Base-by-base conservation (phyloP, 1,284 basidiomycete genomes). In the Cryptococcus floricola region DNA sequence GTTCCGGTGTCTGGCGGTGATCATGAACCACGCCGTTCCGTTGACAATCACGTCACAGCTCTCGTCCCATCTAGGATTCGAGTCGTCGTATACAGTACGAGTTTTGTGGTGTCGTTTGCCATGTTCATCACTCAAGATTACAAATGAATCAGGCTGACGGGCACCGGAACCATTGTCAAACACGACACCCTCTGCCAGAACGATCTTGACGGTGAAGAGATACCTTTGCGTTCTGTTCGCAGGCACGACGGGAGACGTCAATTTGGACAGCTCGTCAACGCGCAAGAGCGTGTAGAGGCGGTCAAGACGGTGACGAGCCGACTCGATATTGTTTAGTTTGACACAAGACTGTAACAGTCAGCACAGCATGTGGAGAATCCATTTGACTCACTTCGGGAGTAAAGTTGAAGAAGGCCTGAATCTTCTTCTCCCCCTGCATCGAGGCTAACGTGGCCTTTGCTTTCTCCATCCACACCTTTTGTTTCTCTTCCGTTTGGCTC, bases 301-400 rank as follows among this genome's bases (percentile, higher is more conserved):
- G 74, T 99, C 96, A 53, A 99, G 81, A 52, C 96, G 81, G 56
- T 85, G 85, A 12, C 94, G 84, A 1, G 94, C 93, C 2, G 91
- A 88, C 67, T 96, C 93, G 61, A 98, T 87, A 72, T 98, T 98
- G 80, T 99, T 98, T 48, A 98, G 82, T 78, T 97, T 98, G 68
- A 98, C 91, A 69, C 95, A 98, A 0, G 91, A 93, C 79, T 93
- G 64, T 25, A 18, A 54, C 5, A 7, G 48, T 52, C 28, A 51
- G 31, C 4, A 52, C 13, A 39, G 16, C 14, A 47, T 6, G 14
- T 39, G 16, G 34, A 28, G 23, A 19, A 18, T 19, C 9, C 16
- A 23, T 2, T 27, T 14, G n/a, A 67, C 80, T 60, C 58, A 82
- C 80, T 18, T 75, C 84, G 0, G 92, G 82, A 53, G 86, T 87